Evolutionary conservation across 176 grass and related monocot species (phyloP), one percentile per base, ranked within the genome.

Genomic region (Carex myosuroides): DNA sequence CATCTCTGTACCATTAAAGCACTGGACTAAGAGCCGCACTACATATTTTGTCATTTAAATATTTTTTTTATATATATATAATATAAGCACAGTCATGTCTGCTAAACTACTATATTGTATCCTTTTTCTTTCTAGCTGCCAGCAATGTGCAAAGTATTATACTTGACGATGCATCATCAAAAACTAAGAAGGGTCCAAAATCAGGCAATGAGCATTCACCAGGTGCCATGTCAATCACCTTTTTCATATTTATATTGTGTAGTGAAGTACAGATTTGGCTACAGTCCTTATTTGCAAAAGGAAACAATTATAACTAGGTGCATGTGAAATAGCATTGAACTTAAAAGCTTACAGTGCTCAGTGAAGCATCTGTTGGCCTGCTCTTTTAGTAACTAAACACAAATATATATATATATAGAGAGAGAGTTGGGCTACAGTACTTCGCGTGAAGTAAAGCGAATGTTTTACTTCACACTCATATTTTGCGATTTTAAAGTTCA

Each of bases 51-150:
- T 63, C 4, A 21, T 13, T 79, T 35, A 20, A 74, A 17, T 78
- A 65, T 29, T 12, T 12, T 79, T 3, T n/a, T n/a, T 1, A 4
- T 20, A 53, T 53, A 20, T 6, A 6, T 86, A 60, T 76, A 50
- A 54, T 57, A 20, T 35, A 81, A 42, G 33, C 55, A 32, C 29
- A 24, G 18, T 48, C 21, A 67, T 68, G 22, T 54, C 20, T 46
- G n/a, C 37, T 67, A 12, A 64, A 77, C 83, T 88, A 50, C 87
- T 18, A 29, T 41, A 66, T 20, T 32, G 50, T 80, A 65, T 87
- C 6, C 29, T 88, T 60, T 73, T 56, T 77, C 57, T 39, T 57
- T 89, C 60, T 72, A 97, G 94, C 94, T 79, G 26, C 73, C 64
- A 58, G 37, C 50, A 80, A 44, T 79, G 85, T 85, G 30, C 84